Percentiles rank a stretch among this genome's conserved stretches.
phyloP scores from a whole-genome alignment of 805 yeast genomes.

The Candida xiaguanensis region DNA sequence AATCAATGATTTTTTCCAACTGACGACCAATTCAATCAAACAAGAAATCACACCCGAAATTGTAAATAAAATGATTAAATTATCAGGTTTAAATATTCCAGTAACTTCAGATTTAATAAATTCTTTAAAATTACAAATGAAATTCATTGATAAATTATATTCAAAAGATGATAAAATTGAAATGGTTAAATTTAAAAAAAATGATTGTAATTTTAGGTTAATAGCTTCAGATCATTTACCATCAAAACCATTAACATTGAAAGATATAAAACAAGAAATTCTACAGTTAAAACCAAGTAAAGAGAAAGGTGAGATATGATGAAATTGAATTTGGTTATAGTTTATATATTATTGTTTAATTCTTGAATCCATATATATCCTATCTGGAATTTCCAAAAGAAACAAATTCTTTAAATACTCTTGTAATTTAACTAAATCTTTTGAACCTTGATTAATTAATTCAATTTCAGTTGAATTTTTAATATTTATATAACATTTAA shows the following conservation, averaged over 20 bases:
- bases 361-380: constrained; percentile 79
- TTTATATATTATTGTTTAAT: constrained; percentile 30
- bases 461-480: constrained; percentile 73
- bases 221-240: constrained; percentile 30
- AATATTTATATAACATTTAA: constrained; percentile 69
- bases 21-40: neutral
- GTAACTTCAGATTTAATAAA: constrained; percentile 12
- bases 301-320: constrained; percentile 25
- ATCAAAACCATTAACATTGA: constrained; percentile 20
- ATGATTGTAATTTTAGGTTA: constrained; percentile 29
- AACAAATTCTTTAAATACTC: constrained; percentile 65
- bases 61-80: constrained; percentile 22
- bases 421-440: constrained; percentile 59
- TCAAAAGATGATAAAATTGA: constrained; percentile 15
- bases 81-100: constrained; percentile 27
- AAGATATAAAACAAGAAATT: constrained; percentile 14
- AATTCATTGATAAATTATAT: constrained; percentile 31
- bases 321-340: too few species aligned
- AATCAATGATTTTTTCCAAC: constrained; percentile 15
- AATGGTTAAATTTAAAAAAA: constrained; percentile 6
- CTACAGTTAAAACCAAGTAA: constrained; percentile 11
- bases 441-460: constrained; percentile 59
- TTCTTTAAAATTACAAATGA: constrained; percentile 34
- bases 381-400: constrained; percentile 68
- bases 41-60: constrained; percentile 12